A percentile compares a stretch with the other conserved stretches of the same genome.
phyloP scores from a whole-genome alignment of 2,329 filamentous ascomycete species.

The Sporothrix luriei region DNA sequence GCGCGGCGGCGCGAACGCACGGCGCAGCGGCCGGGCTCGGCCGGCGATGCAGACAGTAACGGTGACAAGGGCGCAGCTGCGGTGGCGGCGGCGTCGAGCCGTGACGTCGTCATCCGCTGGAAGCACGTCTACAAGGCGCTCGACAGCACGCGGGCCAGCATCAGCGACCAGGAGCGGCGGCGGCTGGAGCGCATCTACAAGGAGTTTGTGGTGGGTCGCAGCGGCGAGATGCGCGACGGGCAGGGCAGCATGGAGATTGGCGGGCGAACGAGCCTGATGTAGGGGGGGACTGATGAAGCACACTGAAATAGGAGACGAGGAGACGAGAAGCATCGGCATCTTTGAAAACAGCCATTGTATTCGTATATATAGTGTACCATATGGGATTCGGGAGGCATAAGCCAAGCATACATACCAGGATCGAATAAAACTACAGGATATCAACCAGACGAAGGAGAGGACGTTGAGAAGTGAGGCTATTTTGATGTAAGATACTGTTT shows the following conservation, averaged over 20 bases:
- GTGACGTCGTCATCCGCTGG: slow-evolving; percentile 81
- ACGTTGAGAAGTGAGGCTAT: too few relatives aligned
- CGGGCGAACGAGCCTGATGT: slow-evolving; percentile 93
- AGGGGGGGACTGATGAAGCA: slow-evolving; percentile 10
- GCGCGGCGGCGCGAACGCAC: slow-evolving; percentile 64
- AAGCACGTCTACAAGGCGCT: slow-evolving; percentile 79
- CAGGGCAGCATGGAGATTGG: slow-evolving; percentile 91
- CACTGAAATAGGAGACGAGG: neutral
- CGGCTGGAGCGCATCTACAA: slow-evolving; percentile 79
- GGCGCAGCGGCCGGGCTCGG: slow-evolving; percentile 36
- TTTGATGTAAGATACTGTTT: too few relatives aligned
- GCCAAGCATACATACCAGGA: slow-evolving; percentile 4
- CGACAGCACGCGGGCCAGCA: slow-evolving; percentile 75
- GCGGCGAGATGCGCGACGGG: slow-evolving; percentile 92
- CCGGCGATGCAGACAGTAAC: slow-evolving; percentile 33
- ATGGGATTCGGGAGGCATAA: slow-evolving; percentile 5
- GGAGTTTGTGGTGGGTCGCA: slow-evolving; percentile 90
- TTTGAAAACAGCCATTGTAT: slow-evolving; percentile 4
- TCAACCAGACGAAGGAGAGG: neutral
- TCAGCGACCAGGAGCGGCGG: slow-evolving; percentile 74
- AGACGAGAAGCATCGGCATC: neutral
- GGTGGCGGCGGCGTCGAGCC: slow-evolving; percentile 28
- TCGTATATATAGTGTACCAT: slow-evolving; percentile 21
- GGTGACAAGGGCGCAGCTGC: slow-evolving; percentile 23
- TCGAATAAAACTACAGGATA: slow-evolving; percentile 4